These are phyloP conservation scores for Chrysoporthe austroafricana DNA, from an alignment of 2,329 filamentous ascomycete species.

Conservation along the genomic window DNA sequence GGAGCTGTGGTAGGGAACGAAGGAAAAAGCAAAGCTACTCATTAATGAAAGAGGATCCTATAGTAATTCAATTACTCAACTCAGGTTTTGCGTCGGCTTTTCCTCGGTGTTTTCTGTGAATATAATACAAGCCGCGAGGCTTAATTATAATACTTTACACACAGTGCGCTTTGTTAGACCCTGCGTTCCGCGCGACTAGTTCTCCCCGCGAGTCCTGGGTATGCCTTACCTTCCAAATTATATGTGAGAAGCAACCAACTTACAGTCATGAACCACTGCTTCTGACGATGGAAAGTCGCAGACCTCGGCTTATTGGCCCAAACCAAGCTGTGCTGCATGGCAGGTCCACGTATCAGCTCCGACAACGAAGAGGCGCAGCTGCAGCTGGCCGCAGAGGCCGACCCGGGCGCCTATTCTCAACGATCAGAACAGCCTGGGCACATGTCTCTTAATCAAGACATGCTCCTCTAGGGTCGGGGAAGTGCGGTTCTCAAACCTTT, in stretches of 20 bases:
- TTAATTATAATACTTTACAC: too few relatives aligned
- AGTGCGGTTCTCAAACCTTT: not conserved
- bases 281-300: not conserved
- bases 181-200: not conserved
- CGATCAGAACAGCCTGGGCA: not conserved
- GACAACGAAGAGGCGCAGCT: constrained; percentile 5
- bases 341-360: not conserved
- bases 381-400: not conserved
- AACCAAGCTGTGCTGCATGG: not conserved
- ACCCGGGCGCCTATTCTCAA: not conserved
- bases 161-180: not conserved
- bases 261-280: not conserved
- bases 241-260: not conserved
- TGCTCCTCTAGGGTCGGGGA: not conserved
- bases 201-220: not conserved
- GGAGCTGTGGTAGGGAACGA: too few relatives aligned
- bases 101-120: too few relatives aligned
- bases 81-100: too few relatives aligned
- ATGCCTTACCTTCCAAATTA: not conserved
- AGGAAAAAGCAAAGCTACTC: too few relatives aligned
- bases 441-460: not conserved
- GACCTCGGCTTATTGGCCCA: not conserved
- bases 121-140: too few relatives aligned
- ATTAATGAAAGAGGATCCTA: too few relatives aligned
- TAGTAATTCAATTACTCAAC: too few relatives aligned